These are phyloP conservation scores for Psilocybe sp. DNA, from an alignment of 768 basidiomycete species.

Conservation along the genomic window DNA sequence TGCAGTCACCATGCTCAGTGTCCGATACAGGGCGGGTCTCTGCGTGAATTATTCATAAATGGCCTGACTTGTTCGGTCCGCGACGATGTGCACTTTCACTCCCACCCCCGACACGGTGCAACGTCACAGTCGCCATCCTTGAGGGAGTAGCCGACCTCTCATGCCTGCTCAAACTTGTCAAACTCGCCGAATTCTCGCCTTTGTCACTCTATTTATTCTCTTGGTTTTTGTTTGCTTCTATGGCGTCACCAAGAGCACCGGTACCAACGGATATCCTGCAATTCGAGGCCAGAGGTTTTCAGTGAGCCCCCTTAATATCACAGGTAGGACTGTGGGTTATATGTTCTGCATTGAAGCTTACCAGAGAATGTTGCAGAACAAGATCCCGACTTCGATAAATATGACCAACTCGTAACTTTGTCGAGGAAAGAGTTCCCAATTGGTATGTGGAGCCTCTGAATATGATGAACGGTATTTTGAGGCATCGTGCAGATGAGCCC, in stretches of 20 bases:
- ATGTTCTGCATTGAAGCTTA: background rate
- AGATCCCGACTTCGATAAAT: background rate
- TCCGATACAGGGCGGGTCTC: too few species aligned
- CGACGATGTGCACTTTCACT: background rate
- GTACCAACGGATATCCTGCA: background rate
- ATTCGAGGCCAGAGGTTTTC: background rate
- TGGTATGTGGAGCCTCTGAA: background rate
- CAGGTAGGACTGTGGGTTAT: background rate
- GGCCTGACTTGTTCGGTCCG: too few species aligned
- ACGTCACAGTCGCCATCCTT: background rate
- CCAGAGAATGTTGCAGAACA: background rate
- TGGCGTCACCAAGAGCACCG: slow-evolving; percentile 11
- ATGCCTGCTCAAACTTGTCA: slow-evolving; percentile 6
- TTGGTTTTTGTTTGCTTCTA: slow-evolving; percentile 13
- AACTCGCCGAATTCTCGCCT: slow-evolving; percentile 12
- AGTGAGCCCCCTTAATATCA: background rate
- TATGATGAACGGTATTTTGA: background rate
- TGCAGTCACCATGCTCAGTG: too few species aligned
- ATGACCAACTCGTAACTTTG: too few species aligned
- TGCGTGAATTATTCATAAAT: too few species aligned
- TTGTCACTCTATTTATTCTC: slow-evolving; percentile 13
- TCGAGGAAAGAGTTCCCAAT: background rate
- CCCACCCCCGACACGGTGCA: background rate
- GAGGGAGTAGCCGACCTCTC: background rate
- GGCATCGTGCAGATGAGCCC: slow-evolving; percentile 39